Percentiles rank a stretch among this genome's conserved stretches.
Evolutionary conservation across 352 stramenopile species (phyloP).

Genomic region (Elongisporangium anandrum): DNA sequence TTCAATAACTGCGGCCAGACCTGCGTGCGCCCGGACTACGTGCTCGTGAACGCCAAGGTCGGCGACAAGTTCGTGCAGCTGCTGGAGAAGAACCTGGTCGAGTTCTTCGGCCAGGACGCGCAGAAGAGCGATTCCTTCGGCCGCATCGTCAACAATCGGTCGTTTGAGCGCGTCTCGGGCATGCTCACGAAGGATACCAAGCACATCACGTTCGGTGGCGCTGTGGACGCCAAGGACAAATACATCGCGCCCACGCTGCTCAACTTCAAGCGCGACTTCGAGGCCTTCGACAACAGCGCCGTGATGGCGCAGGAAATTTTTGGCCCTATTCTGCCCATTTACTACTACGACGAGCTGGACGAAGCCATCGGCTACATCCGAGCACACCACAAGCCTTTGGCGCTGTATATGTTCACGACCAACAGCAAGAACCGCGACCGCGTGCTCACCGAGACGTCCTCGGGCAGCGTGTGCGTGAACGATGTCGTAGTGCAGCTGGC

Average conservation of each 20-base stretch:
- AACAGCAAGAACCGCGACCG: constrained; percentile 28
- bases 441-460: constrained; percentile 37
- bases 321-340: constrained; percentile 91
- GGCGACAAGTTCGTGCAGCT: constrained; percentile 44
- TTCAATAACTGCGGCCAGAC: constrained; percentile 92
- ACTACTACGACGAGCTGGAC: constrained; percentile 63
- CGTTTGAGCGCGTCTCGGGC: constrained; percentile 19
- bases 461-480: constrained; percentile 65
- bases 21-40: constrained; percentile 93
- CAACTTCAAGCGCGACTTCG: constrained; percentile 69
- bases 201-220: constrained; percentile 51
- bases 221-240: constrained; percentile 49
- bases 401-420: constrained; percentile 83
- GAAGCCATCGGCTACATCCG: constrained; percentile 38
- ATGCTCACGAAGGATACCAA: constrained; percentile 36
- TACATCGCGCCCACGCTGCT: constrained; percentile 89
- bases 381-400: constrained; percentile 62
- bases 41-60: constrained; percentile 81
- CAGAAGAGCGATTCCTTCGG: constrained; percentile 44
- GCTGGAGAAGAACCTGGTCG: constrained; percentile 28
- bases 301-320: constrained; percentile 95
- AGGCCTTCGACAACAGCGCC: constrained; percentile 42
- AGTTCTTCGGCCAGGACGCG: constrained; percentile 58
- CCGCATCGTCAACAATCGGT: constrained; percentile 61
- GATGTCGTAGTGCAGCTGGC: constrained; percentile 74